Base-by-base conservation (phyloP, 371 early-diverging fungal species). In the Rhizopus sp. region DNA sequence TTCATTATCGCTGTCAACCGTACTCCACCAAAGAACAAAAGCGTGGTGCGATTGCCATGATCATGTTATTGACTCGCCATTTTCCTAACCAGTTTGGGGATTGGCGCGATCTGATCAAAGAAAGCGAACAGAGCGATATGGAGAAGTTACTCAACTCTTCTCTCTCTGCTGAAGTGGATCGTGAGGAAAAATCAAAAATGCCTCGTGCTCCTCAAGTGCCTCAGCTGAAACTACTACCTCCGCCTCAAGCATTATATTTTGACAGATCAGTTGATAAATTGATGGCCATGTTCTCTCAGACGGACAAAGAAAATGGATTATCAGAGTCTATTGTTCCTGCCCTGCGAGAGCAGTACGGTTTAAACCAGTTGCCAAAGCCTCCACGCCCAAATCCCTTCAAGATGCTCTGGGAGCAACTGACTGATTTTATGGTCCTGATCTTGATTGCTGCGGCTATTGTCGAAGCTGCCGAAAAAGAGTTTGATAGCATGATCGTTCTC, bases 381-480 rank as follows among this genome's bases (percentile, higher is more conserved):
- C 90, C 92, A 13, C 78, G 80, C 12, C 86, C 91, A 0, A 89
- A 93, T 7, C 70, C 86, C 33, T 62, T 88, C 63, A 86, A 75
- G 60, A 93, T 97, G 85, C 63, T 96, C 2, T 88, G 88, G 85
- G 77, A 63, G 29, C 97, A 97, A 73, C 60, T 96, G 15, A 90
- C 92, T 2, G 96, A 97, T 61, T 89, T 95, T 63, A 97, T 97
- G 92, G 87, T 96, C 29, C 55, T 96, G 35, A 86, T 97, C 42
- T 78, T 93, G 8, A 63, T 77, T 29, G 70, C 68, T 8, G 77
- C 76, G 31, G 89, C 95, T 6, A 82, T 94, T 56, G 79, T 93
- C 13, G 87, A 92, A 58, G 87, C 87, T 6, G 91, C 88, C 16
- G 83, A 86, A 38, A 80, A 88, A 51, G 90, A 89, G 23, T 86